A percentile compares a stretch with the other conserved stretches of the same genome.
Evolutionary conservation across 208 protist genomes (phyloP).

Genomic region (Trichomonas gallinae): DNA sequence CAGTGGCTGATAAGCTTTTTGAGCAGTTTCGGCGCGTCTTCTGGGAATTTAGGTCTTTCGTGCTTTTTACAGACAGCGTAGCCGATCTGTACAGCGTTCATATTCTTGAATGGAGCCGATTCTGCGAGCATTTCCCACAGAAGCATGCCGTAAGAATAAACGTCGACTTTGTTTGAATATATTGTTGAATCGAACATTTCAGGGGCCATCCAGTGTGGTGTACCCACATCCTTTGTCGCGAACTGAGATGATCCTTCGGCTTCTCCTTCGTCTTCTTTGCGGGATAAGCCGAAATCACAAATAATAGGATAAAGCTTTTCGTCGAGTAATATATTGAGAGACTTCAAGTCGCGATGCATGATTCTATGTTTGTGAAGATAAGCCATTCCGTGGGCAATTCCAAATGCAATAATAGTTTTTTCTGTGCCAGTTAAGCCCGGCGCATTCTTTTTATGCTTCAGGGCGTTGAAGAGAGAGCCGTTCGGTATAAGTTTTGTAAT

Average conservation of each 20-base stretch:
- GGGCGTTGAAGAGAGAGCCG: not conserved
- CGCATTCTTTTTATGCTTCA: not conserved
- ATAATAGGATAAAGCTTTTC: not conserved
- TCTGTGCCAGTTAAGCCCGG: not conserved
- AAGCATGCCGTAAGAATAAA: not conserved
- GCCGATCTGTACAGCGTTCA: not conserved
- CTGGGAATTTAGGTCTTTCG: not conserved
- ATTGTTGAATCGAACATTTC: not conserved
- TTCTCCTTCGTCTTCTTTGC: not conserved
- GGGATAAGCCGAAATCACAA: not conserved
- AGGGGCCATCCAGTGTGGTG: slow-evolving; percentile 13
- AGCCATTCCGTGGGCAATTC: not conserved
- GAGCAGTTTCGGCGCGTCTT: not conserved
- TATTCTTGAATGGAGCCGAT: not conserved
- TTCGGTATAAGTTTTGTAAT: not conserved
- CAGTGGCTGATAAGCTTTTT: not conserved
- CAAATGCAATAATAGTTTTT: not conserved
- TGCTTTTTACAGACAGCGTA: not conserved
- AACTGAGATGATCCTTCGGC: not conserved
- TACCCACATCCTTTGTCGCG: not conserved
- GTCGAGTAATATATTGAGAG: not conserved
- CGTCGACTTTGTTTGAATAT: slow-evolving; percentile 12
- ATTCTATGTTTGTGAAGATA: not conserved
- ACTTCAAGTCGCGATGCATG: not conserved
- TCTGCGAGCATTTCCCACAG: slow-evolving; percentile 10